Conservation (phyloP, 2,329 filamentous ascomycete species). For the Paecilomyces formosus region DNA sequence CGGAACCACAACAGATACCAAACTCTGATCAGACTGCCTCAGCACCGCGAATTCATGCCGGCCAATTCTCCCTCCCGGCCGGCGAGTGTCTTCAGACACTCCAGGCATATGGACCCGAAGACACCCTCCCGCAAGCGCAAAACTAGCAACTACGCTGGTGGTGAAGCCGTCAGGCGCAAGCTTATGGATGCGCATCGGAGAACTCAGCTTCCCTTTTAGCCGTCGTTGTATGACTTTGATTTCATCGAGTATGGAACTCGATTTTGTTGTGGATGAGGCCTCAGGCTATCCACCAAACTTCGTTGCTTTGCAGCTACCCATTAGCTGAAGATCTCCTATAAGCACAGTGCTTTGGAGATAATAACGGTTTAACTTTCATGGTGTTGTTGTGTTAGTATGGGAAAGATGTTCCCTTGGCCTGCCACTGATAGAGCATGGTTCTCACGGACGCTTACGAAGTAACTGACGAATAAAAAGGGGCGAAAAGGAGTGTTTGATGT, state of each 20-base stretch:
- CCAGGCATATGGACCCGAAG: slow-evolving; percentile 30
- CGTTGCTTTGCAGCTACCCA: neutral
- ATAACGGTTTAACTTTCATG: neutral
- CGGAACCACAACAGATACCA: slow-evolving; percentile 47
- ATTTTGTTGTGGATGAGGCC: neutral
- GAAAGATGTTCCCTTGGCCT: neutral
- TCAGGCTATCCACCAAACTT: neutral
- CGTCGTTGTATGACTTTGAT: neutral
- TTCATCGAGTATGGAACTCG: neutral
- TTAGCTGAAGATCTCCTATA: neutral
- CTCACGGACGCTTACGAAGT: neutral
- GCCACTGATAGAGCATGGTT: neutral
- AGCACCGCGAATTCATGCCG: slow-evolving; percentile 38
- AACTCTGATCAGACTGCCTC: slow-evolving; percentile 40
- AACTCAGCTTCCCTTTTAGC: slow-evolving; percentile 29
- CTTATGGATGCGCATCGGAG: slow-evolving; percentile 36
- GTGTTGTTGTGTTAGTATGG: neutral
- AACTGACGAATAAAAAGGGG: neutral
- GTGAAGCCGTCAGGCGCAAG: slow-evolving; percentile 37
- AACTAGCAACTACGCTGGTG: slow-evolving; percentile 27
- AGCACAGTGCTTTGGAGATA: neutral
- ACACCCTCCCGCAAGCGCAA: slow-evolving; percentile 35
- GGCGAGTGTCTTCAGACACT: slow-evolving; percentile 36
- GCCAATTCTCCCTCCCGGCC: slow-evolving; percentile 35
- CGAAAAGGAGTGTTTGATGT: neutral